Conservation (phyloP, 1,284 basidiomycete species). For the Austroboletus novae-zelandiae region DNA sequence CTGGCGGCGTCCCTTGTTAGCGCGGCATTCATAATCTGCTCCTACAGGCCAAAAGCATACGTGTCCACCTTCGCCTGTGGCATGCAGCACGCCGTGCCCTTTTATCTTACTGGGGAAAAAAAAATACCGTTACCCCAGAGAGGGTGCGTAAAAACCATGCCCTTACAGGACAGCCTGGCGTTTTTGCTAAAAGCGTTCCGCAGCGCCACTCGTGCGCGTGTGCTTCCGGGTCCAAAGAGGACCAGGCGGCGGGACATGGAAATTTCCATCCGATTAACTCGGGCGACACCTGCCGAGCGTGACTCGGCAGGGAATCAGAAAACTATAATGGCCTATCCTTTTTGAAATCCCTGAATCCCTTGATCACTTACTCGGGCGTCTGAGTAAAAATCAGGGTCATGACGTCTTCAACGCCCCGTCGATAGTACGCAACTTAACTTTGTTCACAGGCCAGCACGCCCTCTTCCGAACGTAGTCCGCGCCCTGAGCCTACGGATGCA, state of each 20-base stretch:
- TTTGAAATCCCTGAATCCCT: slow-evolving; percentile 9
- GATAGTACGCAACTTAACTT: slow-evolving; percentile 25
- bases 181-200: slow-evolving; percentile 6
- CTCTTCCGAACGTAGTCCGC: slow-evolving; percentile 6
- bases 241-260: slow-evolving; percentile 3
- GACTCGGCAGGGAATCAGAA: slow-evolving; percentile 5
- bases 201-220: slow-evolving; percentile 8
- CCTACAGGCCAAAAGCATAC: slow-evolving; percentile 14
- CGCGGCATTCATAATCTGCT: slow-evolving; percentile 22
- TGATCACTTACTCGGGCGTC: slow-evolving; percentile 8
- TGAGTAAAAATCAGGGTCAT: slow-evolving; percentile 27
- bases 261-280: slow-evolving; percentile 4
- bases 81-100: slow-evolving; percentile 15
- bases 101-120: slow-evolving; percentile 7
- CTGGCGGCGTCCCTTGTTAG: slow-evolving; percentile 15
- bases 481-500: slow-evolving; percentile 15
- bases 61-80: slow-evolving; percentile 18
- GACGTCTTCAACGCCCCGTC: slow-evolving; percentile 21
- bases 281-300: slow-evolving; percentile 11
- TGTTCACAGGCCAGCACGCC: slow-evolving; percentile 12
- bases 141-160: slow-evolving; percentile 15
- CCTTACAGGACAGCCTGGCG: slow-evolving; percentile 6
- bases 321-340: slow-evolving; percentile 2
- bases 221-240: slow-evolving; percentile 4
- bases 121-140: neutral